Percentiles rank a stretch among this genome's conserved stretches.
These are phyloP conservation scores for Davidsoniella virescens DNA, from an alignment of 2,329 filamentous ascomycete species.

Conservation along the genomic window DNA sequence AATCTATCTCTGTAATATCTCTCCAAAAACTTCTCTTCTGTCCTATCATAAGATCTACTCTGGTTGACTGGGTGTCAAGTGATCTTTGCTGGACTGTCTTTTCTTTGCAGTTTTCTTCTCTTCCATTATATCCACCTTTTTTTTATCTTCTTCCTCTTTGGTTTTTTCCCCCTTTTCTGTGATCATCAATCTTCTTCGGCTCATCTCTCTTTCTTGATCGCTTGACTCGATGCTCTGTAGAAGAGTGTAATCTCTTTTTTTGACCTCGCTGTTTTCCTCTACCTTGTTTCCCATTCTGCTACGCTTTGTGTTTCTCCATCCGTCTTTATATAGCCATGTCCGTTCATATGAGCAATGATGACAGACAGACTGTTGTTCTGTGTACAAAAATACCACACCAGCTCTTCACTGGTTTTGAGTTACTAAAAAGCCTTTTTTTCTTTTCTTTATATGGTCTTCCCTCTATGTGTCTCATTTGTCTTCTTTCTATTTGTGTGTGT, in stretches of 20 bases:
- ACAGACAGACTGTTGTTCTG: constrained; percentile 3
- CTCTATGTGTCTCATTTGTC: too few species aligned
- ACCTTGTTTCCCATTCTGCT: background rate
- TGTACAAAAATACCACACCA: constrained; percentile 3
- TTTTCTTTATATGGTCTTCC: background rate
- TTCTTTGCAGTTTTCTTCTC: background rate
- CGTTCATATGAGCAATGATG: constrained; percentile 7
- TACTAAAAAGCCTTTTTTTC: background rate
- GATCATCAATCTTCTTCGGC: background rate
- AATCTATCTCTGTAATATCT: too few species aligned
- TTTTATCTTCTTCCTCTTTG: background rate
- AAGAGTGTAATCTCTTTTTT: background rate
- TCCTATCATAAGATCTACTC: too few species aligned
- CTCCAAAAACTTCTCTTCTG: too few species aligned
- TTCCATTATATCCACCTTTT: constrained; percentile 1
- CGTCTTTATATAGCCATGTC: constrained; percentile 4
- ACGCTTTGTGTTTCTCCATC: background rate
- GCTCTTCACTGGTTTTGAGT: background rate
- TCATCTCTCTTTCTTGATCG: background rate
- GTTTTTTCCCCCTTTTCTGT: background rate
- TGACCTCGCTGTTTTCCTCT: background rate
- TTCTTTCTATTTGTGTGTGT: too few species aligned
- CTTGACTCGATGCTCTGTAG: background rate
- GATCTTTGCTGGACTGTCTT: background rate
- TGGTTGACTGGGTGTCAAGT: too few species aligned